phyloP scores from a whole-genome alignment of 1,284 basidiomycete species.

The Leccinum angustisporum region DNA sequence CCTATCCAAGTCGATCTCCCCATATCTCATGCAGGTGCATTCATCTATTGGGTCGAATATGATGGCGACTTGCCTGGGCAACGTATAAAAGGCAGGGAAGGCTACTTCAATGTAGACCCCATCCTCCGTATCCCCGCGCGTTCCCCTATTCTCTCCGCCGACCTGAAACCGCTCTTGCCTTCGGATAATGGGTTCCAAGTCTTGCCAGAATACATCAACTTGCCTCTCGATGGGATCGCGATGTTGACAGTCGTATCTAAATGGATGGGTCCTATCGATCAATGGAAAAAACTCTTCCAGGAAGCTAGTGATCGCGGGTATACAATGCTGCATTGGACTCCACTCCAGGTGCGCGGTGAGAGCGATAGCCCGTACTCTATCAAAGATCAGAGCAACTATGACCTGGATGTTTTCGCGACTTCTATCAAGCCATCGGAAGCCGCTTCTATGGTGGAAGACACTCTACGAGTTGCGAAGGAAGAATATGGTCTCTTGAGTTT shows the following conservation, averaged over 20 bases:
- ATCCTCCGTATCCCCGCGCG: constrained; percentile 75
- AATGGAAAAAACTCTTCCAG: constrained; percentile 78
- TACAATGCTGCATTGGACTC: constrained; percentile 95
- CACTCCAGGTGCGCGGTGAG: constrained; percentile 85
- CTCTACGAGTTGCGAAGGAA: constrained; percentile 68
- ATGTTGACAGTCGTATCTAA: constrained; percentile 91
- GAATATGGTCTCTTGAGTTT: constrained; percentile 86
- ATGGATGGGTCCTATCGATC: constrained; percentile 86
- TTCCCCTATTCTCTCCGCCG: constrained; percentile 64
- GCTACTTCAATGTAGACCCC: constrained; percentile 96
- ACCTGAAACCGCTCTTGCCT: constrained; percentile 52
- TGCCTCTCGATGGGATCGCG: constrained; percentile 83
- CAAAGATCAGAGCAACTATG: constrained; percentile 81
- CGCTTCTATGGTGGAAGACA: constrained; percentile 55
- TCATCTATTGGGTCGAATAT: constrained; percentile 92
- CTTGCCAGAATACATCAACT: constrained; percentile 51
- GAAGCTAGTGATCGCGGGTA: constrained; percentile 88
- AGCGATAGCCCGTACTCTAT: constrained; percentile 93
- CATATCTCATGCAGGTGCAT: constrained; percentile 93
- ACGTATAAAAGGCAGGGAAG: constrained; percentile 77
- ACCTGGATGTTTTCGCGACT: constrained; percentile 66
- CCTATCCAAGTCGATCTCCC: constrained; percentile 90
- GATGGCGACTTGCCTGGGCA: constrained; percentile 58
- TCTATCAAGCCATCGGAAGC: constrained; percentile 51
- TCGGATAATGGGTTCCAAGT: constrained; percentile 49